Evolutionary conservation across 2,329 filamentous ascomycete species (phyloP).

Genomic region (Akanthomyces dipterigenus): DNA sequence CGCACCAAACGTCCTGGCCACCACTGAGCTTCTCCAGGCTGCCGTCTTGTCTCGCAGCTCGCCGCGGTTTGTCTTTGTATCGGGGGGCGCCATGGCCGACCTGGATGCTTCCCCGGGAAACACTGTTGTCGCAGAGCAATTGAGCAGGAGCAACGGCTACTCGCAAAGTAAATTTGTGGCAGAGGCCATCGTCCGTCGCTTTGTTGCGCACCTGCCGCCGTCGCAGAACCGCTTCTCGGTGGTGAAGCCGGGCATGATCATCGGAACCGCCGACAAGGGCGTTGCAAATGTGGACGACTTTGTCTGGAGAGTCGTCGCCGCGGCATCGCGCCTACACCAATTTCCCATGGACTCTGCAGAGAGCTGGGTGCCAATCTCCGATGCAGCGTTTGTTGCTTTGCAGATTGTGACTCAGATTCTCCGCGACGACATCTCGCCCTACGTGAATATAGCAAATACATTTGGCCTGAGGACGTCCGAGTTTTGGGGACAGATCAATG

Average conservation of each 20-base stretch:
- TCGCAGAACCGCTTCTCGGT: slow-evolving; percentile 14
- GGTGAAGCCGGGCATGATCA: slow-evolving; percentile 19
- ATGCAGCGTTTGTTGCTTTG: slow-evolving; percentile 14
- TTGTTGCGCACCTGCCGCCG: background rate
- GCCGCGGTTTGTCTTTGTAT: slow-evolving; percentile 19
- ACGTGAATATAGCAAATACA: slow-evolving; percentile 4
- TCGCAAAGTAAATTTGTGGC: slow-evolving; percentile 20
- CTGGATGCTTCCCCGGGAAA: background rate
- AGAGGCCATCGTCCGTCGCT: slow-evolving; percentile 15
- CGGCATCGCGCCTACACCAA: slow-evolving; percentile 11
- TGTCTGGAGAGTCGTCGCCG: slow-evolving; percentile 13
- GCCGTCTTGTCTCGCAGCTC: slow-evolving; percentile 11
- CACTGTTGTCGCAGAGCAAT: background rate
- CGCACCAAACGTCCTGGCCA: slow-evolving; percentile 58
- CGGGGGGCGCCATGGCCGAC: slow-evolving; percentile 16
- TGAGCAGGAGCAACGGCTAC: slow-evolving; percentile 15
- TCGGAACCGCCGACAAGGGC: slow-evolving; percentile 15
- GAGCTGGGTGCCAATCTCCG: slow-evolving; percentile 9
- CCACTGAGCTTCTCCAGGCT: slow-evolving; percentile 16
- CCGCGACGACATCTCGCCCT: background rate
- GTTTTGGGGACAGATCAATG: slow-evolving; percentile 18
- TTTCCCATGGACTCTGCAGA: slow-evolving; percentile 15
- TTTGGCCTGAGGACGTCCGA: slow-evolving; percentile 14
- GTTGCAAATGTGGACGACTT: slow-evolving; percentile 20
- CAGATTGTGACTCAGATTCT: slow-evolving; percentile 12